A percentile compares a stretch with the other conserved stretches of the same genome.
Evolutionary conservation across 768 basidiomycete species (phyloP).

Genomic region (Naganishia randhawae): DNA sequence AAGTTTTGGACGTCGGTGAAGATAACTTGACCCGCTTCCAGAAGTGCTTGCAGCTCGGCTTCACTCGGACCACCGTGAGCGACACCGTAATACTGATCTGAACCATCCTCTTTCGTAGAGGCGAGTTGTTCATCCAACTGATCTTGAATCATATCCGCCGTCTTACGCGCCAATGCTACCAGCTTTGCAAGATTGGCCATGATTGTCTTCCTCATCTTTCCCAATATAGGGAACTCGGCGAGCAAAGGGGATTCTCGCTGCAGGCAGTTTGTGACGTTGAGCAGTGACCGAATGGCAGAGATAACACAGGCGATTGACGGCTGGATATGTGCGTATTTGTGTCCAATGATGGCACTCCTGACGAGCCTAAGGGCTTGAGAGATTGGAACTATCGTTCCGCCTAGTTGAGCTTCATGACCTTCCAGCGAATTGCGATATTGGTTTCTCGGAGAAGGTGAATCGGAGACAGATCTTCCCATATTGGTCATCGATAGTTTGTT

Average conservation of each 20-base stretch:
- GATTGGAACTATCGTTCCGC: slow-evolving; percentile 75
- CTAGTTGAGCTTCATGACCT: slow-evolving; percentile 51
- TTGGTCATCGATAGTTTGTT: slow-evolving; percentile 7
- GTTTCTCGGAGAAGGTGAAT: not conserved
- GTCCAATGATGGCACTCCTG: slow-evolving; percentile 75
- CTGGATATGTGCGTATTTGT: slow-evolving; percentile 77
- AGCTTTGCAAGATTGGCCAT: slow-evolving; percentile 74
- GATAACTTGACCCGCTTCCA: slow-evolving; percentile 72
- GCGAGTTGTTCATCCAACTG: not conserved
- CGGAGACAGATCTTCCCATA: not conserved
- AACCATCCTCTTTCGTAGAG: slow-evolving; percentile 47
- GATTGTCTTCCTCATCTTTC: slow-evolving; percentile 74
- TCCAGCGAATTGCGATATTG: slow-evolving; percentile 8
- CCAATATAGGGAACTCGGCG: slow-evolving; percentile 62
- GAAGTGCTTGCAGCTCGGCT: slow-evolving; percentile 69
- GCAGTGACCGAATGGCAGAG: slow-evolving; percentile 81
- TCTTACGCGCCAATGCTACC: slow-evolving; percentile 53
- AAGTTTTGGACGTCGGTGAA: slow-evolving; percentile 77
- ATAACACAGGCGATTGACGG: slow-evolving; percentile 93
- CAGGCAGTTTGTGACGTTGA: slow-evolving; percentile 77
- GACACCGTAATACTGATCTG: slow-evolving; percentile 43
- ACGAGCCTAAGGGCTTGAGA: slow-evolving; percentile 79
- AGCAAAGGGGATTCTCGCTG: slow-evolving; percentile 74
- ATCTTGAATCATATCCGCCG: slow-evolving; percentile 7
- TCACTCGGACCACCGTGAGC: slow-evolving; percentile 49